Conservation (phyloP, 345 rosid species). For the Aurinia saxatilis region DNA sequence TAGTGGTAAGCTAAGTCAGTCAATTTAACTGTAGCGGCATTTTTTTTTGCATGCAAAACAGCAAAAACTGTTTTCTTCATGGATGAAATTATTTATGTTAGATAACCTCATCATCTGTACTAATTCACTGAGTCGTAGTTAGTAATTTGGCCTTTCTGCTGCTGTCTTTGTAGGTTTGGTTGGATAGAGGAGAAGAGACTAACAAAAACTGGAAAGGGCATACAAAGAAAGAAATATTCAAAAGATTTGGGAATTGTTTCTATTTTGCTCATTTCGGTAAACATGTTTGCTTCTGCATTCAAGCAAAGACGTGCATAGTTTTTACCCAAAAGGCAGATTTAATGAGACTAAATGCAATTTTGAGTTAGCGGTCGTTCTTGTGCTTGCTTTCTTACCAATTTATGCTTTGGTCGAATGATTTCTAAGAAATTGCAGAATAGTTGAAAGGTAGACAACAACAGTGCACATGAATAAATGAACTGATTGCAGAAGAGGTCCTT, state of each 20-base stretch:
- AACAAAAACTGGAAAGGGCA: conserved; percentile 25
- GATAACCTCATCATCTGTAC: background rate
- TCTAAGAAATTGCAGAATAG: too few species aligned
- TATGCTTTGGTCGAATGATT: background rate
- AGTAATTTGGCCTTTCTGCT: background rate
- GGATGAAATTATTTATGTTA: background rate
- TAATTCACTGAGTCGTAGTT: background rate
- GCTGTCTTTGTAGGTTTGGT: conserved; percentile 20
- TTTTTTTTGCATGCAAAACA: background rate
- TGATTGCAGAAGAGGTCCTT: too few species aligned
- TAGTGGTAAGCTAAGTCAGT: conserved; percentile 15
- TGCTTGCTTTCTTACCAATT: background rate
- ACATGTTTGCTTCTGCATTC: conserved; percentile 25
- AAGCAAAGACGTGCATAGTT: conserved; percentile 23
- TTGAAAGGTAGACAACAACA: too few species aligned
- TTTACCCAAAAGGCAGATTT: conserved; percentile 2
- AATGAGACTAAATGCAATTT: conserved; percentile 2
- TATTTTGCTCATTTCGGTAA: conserved; percentile 22
- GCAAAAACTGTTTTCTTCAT: background rate
- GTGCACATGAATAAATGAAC: too few species aligned
- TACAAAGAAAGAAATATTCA: conserved; percentile 8
- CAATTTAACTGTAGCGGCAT: background rate
- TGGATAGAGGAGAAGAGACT: conserved; percentile 29
- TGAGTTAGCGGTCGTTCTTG: conserved; percentile 1
- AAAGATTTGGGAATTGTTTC: conserved; percentile 8